phyloP scores from a whole-genome alignment of 2,329 filamentous ascomycete genomes.

The Botrytis cinerea region DNA sequence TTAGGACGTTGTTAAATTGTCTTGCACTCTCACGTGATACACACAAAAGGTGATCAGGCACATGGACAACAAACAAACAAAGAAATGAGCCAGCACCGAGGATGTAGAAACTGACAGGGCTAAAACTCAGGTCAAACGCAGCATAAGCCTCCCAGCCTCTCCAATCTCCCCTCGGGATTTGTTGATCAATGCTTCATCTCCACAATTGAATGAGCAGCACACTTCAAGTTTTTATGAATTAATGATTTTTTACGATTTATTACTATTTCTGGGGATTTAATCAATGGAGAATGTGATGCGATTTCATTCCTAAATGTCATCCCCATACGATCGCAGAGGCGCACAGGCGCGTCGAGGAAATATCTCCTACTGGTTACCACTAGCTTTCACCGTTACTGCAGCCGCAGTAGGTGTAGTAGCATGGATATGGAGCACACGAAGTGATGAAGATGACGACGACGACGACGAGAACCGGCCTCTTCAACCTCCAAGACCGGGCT shows the following conservation, averaged over 20 bases:
- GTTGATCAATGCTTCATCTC: slow-evolving; percentile 24
- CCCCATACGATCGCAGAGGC: slow-evolving; percentile 58
- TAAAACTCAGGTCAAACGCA: slow-evolving; percentile 14
- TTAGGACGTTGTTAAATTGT: background rate
- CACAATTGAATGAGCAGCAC: slow-evolving; percentile 22
- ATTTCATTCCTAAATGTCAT: slow-evolving; percentile 54
- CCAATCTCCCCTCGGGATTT: slow-evolving; percentile 24
- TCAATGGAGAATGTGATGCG: slow-evolving; percentile 31
- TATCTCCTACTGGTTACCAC: slow-evolving; percentile 85
- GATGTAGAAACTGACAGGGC: slow-evolving; percentile 5
- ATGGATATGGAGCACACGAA: slow-evolving; percentile 92
- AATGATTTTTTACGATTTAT: slow-evolving; percentile 18
- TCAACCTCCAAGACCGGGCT: slow-evolving; percentile 49
- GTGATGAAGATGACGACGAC: slow-evolving; percentile 69
- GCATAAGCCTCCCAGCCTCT: slow-evolving; percentile 19
- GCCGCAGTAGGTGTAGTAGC: slow-evolving; percentile 84
- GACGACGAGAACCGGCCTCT: slow-evolving; percentile 48
- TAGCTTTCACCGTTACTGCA: slow-evolving; percentile 82
- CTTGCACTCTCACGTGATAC: background rate
- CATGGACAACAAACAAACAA: slow-evolving; percentile 4
- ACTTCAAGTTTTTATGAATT: slow-evolving; percentile 22
- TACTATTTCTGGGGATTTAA: slow-evolving; percentile 13
- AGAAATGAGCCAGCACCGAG: slow-evolving; percentile 3
- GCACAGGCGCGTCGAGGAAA: slow-evolving; percentile 58
- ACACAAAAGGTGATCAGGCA: background rate